Evolutionary conservation across 176 grass and related monocot genomes (phyloP).

Genomic region (Thalia dealbata): DNA sequence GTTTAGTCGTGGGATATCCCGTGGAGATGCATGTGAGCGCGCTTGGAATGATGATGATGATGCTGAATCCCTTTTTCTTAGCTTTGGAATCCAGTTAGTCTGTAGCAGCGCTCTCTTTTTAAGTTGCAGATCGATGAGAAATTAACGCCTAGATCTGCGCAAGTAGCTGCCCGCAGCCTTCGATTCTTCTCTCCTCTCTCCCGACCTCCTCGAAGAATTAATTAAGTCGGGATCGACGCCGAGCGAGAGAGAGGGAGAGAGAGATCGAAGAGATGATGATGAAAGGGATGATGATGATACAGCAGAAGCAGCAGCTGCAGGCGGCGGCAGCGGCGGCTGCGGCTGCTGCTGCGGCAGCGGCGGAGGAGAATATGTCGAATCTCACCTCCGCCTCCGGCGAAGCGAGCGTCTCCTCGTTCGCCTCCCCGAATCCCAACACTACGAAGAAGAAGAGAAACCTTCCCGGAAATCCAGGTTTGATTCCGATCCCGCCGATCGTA

Average conservation of each 20-base stretch:
- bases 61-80: conserved; percentile 9
- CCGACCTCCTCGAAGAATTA: neutral
- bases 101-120: neutral
- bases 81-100: conserved; percentile 13
- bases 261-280: conserved; percentile 42
- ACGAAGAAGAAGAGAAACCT: conserved; percentile 93
- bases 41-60: conserved; percentile 5
- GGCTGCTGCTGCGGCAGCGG: neutral
- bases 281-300: conserved; percentile 48
- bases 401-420: conserved; percentile 54
- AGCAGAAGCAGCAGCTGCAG: conserved; percentile 32
- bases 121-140: neutral
- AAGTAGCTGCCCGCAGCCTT: neutral
- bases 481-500: neutral
- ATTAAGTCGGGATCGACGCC: neutral
- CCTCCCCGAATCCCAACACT: conserved; percentile 35
- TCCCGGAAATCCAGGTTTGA: conserved; percentile 83
- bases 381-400: conserved; percentile 89
- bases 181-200: neutral
- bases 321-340: too few relatives aligned
- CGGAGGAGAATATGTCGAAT: conserved; percentile 95
- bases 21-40: conserved; percentile 26
- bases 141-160: neutral
- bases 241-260: neutral
- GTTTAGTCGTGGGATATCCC: conserved; percentile 17